Evolutionary conservation across 140 eudicot species (phyloP).

Genomic region (Bidens hawaiensis): DNA sequence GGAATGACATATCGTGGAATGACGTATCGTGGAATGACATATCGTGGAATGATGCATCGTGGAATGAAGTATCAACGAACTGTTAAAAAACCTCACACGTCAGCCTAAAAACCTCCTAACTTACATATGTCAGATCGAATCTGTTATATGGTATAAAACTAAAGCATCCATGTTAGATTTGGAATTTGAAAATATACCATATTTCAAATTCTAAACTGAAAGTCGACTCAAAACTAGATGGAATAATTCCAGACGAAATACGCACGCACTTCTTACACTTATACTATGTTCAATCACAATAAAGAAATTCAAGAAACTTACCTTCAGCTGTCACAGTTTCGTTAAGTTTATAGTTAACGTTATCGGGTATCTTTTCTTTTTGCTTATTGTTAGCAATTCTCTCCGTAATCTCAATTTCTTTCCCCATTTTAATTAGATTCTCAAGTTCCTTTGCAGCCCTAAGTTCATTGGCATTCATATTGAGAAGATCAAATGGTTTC

Average conservation of each 20-base stretch:
- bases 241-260: not conserved
- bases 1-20: not conserved
- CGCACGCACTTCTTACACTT: constrained; percentile 1
- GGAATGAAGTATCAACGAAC: constrained; percentile 28
- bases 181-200: not conserved
- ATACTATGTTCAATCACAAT: not conserved
- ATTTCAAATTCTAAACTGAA: constrained; percentile 2
- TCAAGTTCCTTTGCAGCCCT: constrained; percentile 23
- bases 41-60: no score
- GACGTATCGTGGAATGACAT: no score
- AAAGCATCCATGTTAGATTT: constrained; percentile 6
- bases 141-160: constrained; percentile 1
- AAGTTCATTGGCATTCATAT: constrained; percentile 45
- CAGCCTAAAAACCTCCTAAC: not conserved
- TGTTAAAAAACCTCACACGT: constrained; percentile 5
- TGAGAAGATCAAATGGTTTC: constrained; percentile 58
- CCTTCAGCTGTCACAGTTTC: constrained; percentile 28
- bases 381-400: constrained; percentile 14
- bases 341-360: constrained; percentile 13
- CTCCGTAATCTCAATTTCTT: constrained; percentile 18
- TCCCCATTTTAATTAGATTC: constrained; percentile 17
- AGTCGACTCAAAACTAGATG: not conserved
- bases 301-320: constrained; percentile 5
- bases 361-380: constrained; percentile 14
- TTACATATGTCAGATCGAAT: not conserved